Conservation (phyloP, 2,329 filamentous ascomycete genomes). For the Pseudogymnoascus sp. region DNA sequence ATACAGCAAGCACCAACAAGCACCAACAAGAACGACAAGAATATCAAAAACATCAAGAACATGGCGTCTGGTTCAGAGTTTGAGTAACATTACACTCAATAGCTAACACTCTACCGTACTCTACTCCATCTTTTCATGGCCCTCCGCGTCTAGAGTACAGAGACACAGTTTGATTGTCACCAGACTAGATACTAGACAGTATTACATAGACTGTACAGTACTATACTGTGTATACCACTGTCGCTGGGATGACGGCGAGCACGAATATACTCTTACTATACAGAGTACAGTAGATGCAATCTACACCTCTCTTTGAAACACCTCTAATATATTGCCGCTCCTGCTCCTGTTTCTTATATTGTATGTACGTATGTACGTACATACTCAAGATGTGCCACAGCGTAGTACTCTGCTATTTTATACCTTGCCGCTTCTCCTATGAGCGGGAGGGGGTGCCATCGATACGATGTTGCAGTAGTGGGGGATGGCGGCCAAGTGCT, state of each 20-base stretch:
- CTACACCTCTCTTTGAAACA: background rate
- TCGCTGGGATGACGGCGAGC: background rate
- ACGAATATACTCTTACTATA: background rate
- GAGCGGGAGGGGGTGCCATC: background rate
- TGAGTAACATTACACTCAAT: background rate
- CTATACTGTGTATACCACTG: background rate
- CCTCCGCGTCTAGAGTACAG: background rate
- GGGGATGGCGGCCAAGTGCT: background rate
- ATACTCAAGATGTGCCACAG: background rate
- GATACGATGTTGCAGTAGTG: background rate
- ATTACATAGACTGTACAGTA: background rate
- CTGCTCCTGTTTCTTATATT: background rate
- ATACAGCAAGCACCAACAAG: background rate
- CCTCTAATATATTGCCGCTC: background rate
- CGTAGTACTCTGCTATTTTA: background rate
- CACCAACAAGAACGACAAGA: background rate
- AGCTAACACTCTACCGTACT: background rate
- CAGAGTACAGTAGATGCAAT: background rate
- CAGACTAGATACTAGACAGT: background rate
- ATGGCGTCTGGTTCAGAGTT: background rate
- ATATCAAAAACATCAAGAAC: background rate
- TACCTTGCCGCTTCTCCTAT: background rate
- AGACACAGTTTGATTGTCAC: constrained; percentile 2
- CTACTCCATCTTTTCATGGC: background rate
- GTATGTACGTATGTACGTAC: background rate